Evolutionary conservation across 1,284 basidiomycete genomes (phyloP).

Genomic region (Leccinum pachyderme): DNA sequence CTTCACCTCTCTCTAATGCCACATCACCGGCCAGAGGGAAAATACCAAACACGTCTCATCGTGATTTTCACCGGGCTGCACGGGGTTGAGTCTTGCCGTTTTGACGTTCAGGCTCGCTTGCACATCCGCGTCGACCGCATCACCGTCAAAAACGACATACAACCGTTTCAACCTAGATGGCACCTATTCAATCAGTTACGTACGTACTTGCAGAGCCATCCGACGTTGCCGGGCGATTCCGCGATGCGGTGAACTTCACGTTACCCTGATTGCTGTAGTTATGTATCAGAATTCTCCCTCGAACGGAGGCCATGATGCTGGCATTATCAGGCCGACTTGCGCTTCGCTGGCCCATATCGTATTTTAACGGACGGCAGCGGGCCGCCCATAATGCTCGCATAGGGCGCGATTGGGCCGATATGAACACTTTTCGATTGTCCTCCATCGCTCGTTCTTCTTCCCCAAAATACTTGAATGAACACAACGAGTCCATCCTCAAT

Average conservation of each 20-base stretch:
- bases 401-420: constrained; percentile 15
- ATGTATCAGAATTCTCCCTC: constrained; percentile 5
- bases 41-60: background rate
- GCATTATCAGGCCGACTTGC: background rate
- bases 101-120: background rate
- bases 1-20: constrained; percentile 11
- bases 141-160: background rate
- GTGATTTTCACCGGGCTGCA: background rate
- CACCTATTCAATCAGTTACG: background rate
- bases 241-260: background rate
- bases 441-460: constrained; percentile 2
- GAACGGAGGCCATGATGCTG: background rate
- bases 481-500: background rate
- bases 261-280: background rate
- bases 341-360: background rate
- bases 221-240: constrained; percentile 6
- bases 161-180: background rate
- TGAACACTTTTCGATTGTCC: constrained; percentile 2
- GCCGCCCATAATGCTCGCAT: constrained; percentile 18
- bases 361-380: background rate
- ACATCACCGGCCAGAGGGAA: constrained; percentile 13
- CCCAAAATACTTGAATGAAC: background rate
- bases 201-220: background rate
- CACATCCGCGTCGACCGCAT: background rate
- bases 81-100: background rate